Base-by-base conservation (phyloP, 768 basidiomycete genomes). In the Phlebiopsis gigantea region DNA sequence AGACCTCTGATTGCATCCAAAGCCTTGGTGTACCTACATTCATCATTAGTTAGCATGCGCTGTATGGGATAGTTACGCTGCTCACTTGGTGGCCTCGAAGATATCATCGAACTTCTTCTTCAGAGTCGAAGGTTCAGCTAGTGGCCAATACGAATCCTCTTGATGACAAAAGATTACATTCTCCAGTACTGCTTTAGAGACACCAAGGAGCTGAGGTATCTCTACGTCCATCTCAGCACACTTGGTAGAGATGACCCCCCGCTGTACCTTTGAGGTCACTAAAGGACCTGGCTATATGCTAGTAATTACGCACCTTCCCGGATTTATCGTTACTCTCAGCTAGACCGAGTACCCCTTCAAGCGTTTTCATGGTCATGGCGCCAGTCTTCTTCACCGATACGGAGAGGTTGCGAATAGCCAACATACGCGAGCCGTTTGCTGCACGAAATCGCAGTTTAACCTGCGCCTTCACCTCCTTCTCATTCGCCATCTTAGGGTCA, bases 91-190 rank as follows among this genome's bases (percentile, higher is more conserved):
- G 3, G 97, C 97, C 71, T 99, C 97, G 65, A 99, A 98, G 56
- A 99, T 99, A 65, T 99, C 97, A 65, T 99, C 97, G 59, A 99
- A 99, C 69, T 98, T 98, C 80, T 98, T 98, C 79, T 99, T 99
- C 34, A 99, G 73, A 0, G 84, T 80, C 10, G 90, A 75, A 1
- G 96, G 90, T 63, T 98, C 97, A 0, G 94, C 80, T 22, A 99
- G 78, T 0, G 97, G 97, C 97, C 97, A 99, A 65, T 92, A 98
- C 0, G 93, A 95, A 53, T 99, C 97, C 66, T 99, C 97, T 72
- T 99, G 97, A 70, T 99, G 97, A 71, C 97, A 99, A 66, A 99
- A 99, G 48, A 99, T 98, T 65, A 99, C 97, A 67, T 98, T 98
- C 65, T 98, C 96, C 22, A 98, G 84, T 31, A 99, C 95, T n/a